These are phyloP conservation scores for Albizia julibrissin DNA, from an alignment of 306 rosid species.

Conservation along the genomic window DNA sequence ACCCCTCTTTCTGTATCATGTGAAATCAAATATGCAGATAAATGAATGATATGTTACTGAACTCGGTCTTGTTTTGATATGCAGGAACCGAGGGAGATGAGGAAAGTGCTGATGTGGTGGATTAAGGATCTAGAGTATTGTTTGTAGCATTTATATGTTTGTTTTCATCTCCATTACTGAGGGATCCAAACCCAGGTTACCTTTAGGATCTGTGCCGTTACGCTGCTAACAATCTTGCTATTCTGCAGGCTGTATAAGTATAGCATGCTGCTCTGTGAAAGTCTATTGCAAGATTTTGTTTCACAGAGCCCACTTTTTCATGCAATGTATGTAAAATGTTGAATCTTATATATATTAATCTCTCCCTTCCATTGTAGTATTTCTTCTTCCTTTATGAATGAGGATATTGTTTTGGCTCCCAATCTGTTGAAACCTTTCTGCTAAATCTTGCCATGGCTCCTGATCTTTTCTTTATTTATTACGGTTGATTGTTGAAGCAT, in stretches of 20 bases:
- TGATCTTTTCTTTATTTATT: background rate
- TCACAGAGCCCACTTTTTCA: conserved; percentile 23
- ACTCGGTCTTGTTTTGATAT: conserved; percentile 33
- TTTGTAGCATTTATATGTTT: conserved; percentile 22
- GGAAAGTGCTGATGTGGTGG: conserved; percentile 33
- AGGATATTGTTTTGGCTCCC: background rate
- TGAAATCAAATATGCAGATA: background rate
- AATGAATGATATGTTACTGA: conserved; percentile 18
- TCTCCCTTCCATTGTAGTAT: conserved; percentile 8
- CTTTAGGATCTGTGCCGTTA: conserved; percentile 27
- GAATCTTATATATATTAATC: conserved; percentile 17
- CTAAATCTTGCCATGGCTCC: conserved; percentile 6
- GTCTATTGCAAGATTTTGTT: conserved; percentile 42
- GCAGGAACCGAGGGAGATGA: conserved; percentile 55
- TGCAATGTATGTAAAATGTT: conserved; percentile 45
- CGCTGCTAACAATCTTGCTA: conserved; percentile 22
- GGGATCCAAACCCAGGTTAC: conserved; percentile 28
- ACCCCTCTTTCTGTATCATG: background rate
- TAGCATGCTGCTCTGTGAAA: conserved; percentile 36
- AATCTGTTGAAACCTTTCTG: background rate
- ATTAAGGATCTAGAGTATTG: conserved; percentile 23
- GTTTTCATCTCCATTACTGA: conserved; percentile 27
- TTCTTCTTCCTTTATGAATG: background rate
- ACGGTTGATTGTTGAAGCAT: background rate
- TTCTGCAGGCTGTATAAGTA: conserved; percentile 22